These are phyloP conservation scores for Sabuloglossum arenarium DNA, from an alignment of 495 filamentous ascomycete species.

Conservation along the genomic window DNA sequence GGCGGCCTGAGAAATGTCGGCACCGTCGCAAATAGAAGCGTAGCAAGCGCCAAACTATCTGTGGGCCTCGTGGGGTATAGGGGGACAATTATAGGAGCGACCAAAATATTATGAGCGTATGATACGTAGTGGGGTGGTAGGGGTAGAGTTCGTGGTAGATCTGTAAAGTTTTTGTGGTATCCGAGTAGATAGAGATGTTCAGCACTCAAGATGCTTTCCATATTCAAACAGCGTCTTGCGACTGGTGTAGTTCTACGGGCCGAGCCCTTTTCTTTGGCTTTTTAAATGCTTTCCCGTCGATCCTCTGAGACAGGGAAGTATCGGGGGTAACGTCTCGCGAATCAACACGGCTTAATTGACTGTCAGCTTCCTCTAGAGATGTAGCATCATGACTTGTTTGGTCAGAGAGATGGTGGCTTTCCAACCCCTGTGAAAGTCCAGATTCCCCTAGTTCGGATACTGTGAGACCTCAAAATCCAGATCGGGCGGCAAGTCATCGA, in stretches of 20 bases:
- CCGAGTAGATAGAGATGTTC: too few relatives aligned
- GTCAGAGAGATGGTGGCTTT: conserved; percentile 3
- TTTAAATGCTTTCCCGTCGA: conserved; percentile 2
- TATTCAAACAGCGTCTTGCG: neutral
- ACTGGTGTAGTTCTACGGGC: neutral
- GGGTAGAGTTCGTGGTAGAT: too few relatives aligned
- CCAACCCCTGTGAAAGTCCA: conserved; percentile 8
- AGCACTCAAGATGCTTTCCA: too few relatives aligned
- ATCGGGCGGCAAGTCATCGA: conserved; percentile 17
- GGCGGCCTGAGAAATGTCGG: too few relatives aligned
- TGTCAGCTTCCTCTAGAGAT: conserved; percentile 4
- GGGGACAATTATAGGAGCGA: too few relatives aligned
- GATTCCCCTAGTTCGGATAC: conserved; percentile 5
- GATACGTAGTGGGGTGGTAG: too few relatives aligned
- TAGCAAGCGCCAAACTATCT: too few relatives aligned
- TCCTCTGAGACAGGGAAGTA: conserved; percentile 3
- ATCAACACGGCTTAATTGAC: conserved; percentile 2
- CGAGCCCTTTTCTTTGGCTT: conserved; percentile 4
- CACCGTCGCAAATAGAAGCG: too few relatives aligned
- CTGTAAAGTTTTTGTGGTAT: too few relatives aligned
- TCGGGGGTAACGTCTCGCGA: conserved; percentile 5
- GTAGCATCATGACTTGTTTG: conserved; percentile 1
- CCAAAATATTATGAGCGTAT: too few relatives aligned
- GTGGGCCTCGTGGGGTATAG: too few relatives aligned
- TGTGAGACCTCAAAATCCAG: conserved; percentile 8